Evolutionary conservation across 2,329 filamentous ascomycete genomes (phyloP), one percentile per base, ranked within the genome.

Genomic region (Fusarium sp.): DNA sequence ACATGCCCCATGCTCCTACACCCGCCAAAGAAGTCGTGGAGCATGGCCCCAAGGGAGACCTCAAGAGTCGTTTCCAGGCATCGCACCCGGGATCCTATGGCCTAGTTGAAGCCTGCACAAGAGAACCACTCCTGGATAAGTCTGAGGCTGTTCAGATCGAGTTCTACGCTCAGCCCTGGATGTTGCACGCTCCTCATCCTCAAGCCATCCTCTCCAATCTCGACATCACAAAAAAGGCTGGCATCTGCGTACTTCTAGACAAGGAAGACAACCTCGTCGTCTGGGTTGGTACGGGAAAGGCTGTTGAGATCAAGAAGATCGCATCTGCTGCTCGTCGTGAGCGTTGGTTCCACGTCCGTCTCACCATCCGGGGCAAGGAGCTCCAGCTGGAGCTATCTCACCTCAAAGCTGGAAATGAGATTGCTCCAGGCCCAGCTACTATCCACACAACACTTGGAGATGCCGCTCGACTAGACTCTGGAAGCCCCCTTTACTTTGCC

Each of bases 21-120:
- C 29, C 57, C 8, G 52, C 66, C 18, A 74, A 74, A 16, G 65
- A 64, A 22, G 64, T 77, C 24, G 24, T 57, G 22, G 29, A 52
- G 7, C 48, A 73, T 45, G 73, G 69, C 11, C 24, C 61, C 2
- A 56, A 63, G 5, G 63, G 63, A 22, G 52, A 58, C 5, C 54
- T 58, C 33, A 35, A 39, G 1, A 33, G 54, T 6, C 54, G 54
- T 6, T 58, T 58, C 13, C 54, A 58, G 7, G 54, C 33, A 9
- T 58, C 54, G 0, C 54, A 58, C 54, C 54, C 54, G 0, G 54
- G 54, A 39, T 58, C 54, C 1, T 37, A 58, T 37, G 54, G 54
- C 11, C 22, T 35, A 24, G 54, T 58, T 0, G 33, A 58, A 4
- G 33, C 54, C 6, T 58, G 54, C 33, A 39, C 31, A 24, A 39